Percentiles rank a stretch among this genome's conserved stretches.
phyloP scores from a whole-genome alignment of 1,284 basidiomycete genomes.

The Puccinia polysora region DNA sequence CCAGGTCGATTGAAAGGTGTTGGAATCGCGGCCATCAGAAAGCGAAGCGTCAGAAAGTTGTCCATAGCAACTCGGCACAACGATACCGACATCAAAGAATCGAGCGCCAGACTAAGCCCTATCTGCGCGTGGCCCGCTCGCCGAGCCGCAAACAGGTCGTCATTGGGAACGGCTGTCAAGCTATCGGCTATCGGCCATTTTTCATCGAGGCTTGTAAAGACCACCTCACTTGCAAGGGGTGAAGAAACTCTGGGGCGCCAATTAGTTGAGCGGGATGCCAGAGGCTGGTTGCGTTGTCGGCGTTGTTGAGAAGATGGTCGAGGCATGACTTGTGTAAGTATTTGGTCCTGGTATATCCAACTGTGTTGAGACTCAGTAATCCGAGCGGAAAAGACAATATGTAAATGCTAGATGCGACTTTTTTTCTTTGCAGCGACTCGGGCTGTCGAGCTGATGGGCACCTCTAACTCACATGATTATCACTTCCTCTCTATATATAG shows the following conservation, averaged over 20 bases:
- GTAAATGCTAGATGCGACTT: too few species aligned
- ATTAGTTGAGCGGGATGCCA: slow-evolving; percentile 4
- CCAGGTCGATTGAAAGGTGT: slow-evolving; percentile 21
- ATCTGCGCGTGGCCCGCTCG: slow-evolving; percentile 21
- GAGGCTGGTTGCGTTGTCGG: slow-evolving; percentile 11
- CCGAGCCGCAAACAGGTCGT: not conserved
- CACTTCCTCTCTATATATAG: too few species aligned
- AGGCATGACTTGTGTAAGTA: too few species aligned
- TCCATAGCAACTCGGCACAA: slow-evolving; percentile 29
- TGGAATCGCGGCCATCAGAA: slow-evolving; percentile 24
- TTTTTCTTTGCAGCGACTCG: too few species aligned
- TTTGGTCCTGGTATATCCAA: too few species aligned
- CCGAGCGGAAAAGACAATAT: too few species aligned
- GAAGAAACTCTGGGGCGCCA: slow-evolving; percentile 41
- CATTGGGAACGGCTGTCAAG: not conserved
- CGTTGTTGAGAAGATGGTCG: slow-evolving; percentile 15
- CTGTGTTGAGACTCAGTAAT: too few species aligned
- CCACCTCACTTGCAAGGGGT: slow-evolving; percentile 32
- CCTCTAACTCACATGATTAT: too few species aligned
- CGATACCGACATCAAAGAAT: slow-evolving; percentile 27
- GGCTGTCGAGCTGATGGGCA: too few species aligned
- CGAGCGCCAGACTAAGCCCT: slow-evolving; percentile 21
- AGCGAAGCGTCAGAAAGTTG: slow-evolving; percentile 23
- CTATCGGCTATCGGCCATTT: slow-evolving; percentile 22
- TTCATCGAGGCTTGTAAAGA: slow-evolving; percentile 24